phyloP scores from a whole-genome alignment of 257 asterid species.

The Penstemon davidsonii region DNA sequence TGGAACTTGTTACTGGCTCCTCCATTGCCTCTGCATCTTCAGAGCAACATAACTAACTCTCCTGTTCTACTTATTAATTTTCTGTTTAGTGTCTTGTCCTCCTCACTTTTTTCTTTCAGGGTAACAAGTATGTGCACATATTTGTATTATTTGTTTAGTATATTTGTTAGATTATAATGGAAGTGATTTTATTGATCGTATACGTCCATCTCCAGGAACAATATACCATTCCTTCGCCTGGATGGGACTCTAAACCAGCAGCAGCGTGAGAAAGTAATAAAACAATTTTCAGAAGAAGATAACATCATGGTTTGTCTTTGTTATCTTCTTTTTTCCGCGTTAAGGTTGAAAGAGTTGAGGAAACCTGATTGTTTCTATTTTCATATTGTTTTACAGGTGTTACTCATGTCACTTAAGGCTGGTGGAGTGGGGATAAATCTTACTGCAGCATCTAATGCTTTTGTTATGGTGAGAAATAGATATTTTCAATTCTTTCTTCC shows the following conservation, averaged over 20 bases:
- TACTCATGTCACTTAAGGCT: conserved; percentile 94
- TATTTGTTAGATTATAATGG: conserved; percentile 15
- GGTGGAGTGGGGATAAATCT: conserved; percentile 98
- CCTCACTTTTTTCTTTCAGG: not conserved
- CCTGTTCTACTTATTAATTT: conserved; percentile 2
- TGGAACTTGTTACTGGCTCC: conserved; percentile 17
- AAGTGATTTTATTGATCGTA: conserved; percentile 5
- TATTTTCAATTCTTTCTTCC: not conserved
- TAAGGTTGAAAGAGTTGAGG: not conserved
- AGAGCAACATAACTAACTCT: conserved; percentile 12
- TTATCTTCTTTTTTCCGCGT: not conserved
- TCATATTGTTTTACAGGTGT: conserved; percentile 48
- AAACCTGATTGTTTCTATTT: conserved; percentile 8
- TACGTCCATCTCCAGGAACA: conserved; percentile 46
- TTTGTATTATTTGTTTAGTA: not conserved
- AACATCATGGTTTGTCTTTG: conserved; percentile 53
- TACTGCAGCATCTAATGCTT: conserved; percentile 94
- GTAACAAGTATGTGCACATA: not conserved
- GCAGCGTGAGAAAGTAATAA: conserved; percentile 86
- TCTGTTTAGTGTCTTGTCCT: conserved; percentile 9
- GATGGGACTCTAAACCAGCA: conserved; percentile 96
- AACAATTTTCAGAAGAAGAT: conserved; percentile 82
- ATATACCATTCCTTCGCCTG: conserved; percentile 73
- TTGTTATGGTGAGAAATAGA: conserved; percentile 65
- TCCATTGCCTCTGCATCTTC: not conserved